Evolutionary conservation across 768 basidiomycete species (phyloP), one percentile per base, ranked within the genome.

Genomic region (Tricholoma sp.): DNA sequence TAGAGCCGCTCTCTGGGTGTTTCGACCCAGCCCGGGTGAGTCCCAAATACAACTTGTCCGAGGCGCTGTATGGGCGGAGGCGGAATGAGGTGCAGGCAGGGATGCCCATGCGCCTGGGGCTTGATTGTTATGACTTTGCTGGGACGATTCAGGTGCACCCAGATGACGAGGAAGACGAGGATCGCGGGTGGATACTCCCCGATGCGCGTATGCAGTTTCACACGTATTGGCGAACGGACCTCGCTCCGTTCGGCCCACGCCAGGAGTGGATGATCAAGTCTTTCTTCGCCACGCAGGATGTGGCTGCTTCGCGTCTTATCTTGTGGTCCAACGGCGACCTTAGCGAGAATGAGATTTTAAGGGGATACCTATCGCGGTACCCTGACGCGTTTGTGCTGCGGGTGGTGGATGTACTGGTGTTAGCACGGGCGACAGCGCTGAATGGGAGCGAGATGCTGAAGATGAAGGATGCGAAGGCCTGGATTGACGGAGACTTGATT

Each of bases 401-500:
- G 37, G 71, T 84, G 21, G 89, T 89, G 49, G 81, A 95, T 67
- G 83, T 93, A 47, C 69, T 72, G 4, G 59, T 57, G 21, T 72
- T 98, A 56, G 91, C 93, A 24, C 75, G 63, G 24, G 89, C 89
- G 0, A 99, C 96, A 10, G 82, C 81, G 52, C 75, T 98, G 60
- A 82, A 90, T 31, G 86, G 84, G 8, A 86, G 82, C 58, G 62
- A 69, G 43, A 66, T 89, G 59, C 68, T 96, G 58, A 71, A 70
- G 6, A 72, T 79, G 56, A 76, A 82, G 54, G 96, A 98, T 67
- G 71, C 75, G 61, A 88, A 86, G 69, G 96, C 93, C 6, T 98
- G 95, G 96, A 76, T 97, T 24, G 96, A 98, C 63, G 94, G 96
- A 0, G 96, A 98, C 69, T 79, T 97, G 56, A 79, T 98, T n/a